Evolutionary conservation across 1,139 yeast species (phyloP), one percentile per base, ranked within the genome.

Genomic region (Blastobotrys buckinghamii): DNA sequence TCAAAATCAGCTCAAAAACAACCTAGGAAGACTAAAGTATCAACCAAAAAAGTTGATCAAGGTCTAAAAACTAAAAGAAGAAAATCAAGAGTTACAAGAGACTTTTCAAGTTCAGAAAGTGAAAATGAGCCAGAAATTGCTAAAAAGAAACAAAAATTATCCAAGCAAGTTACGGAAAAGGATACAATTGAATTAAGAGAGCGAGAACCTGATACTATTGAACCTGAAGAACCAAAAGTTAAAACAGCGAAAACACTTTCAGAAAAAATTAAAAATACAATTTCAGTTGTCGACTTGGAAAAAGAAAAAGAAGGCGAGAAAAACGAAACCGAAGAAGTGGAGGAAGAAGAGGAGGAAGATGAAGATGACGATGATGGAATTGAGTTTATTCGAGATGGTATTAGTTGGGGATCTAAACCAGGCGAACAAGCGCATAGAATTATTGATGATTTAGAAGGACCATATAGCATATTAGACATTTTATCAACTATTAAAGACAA

Each of bases 401-500:
- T 37, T 35, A 12, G 29, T n/a, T 46, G 44, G 49, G 27, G 16
- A 4, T 41, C 49, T 12, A 36, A 37, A n/a, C n/a, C 42, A 15
- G 45, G 49, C 2, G 20, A 10, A 8, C 16, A 32, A 1, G 45
- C 49, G 1, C 32, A 15, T 9, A 16, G 42, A 16, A 42, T 42
- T 27, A 27, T 46, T 2, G 26, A 17, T 2, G 45, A 40, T 15
- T 45, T 42, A 6, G 15, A 29, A 22, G 49, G 49, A 1, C 43
- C 49, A 3, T 46, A 33, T 33, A 27, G 32, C 7, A 26, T 41
- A 16, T 32, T 38, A 10, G 41, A 41, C 19, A 8, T 46, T n/a
- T 85, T 83, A 56, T 62, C 67, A 2, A 52, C 78, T 1, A 67
- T 89, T 20, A 79, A 78, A 58, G 96, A 89, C 60, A 79, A 77